Evolutionary conservation across 345 rosid genomes (phyloP).

Genomic region (Eutrema japonicum): DNA sequence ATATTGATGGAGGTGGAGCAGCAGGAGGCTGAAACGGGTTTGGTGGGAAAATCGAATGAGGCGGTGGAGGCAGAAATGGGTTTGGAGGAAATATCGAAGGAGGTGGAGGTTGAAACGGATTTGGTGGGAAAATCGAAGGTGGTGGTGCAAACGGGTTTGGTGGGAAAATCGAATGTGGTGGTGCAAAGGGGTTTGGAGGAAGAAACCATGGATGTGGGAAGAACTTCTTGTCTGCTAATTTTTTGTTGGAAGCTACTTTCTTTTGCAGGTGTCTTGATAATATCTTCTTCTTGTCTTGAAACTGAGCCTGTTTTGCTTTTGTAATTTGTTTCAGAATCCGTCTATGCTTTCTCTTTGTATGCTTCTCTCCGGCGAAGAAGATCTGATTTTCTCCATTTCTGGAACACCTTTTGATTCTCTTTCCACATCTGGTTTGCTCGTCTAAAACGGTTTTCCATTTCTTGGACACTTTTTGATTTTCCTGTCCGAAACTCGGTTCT

Average conservation of each 20-base stretch:
- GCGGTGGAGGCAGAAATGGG: slow-evolving; percentile 44
- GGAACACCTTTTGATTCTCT: slow-evolving; percentile 40
- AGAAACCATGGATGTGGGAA: slow-evolving; percentile 40
- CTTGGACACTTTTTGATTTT: slow-evolving; percentile 37
- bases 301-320: not conserved
- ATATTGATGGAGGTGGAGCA: slow-evolving; percentile 36
- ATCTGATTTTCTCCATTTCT: slow-evolving; percentile 46
- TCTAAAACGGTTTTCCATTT: slow-evolving; percentile 45
- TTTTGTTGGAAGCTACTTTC: not conserved
- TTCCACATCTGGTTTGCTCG: slow-evolving; percentile 31
- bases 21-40: slow-evolving; percentile 31
- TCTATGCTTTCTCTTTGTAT: slow-evolving; percentile 54
- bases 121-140: slow-evolving; percentile 40
- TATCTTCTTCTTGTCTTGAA: slow-evolving; percentile 24
- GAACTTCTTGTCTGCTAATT: slow-evolving; percentile 24
- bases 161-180: slow-evolving; percentile 41
- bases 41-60: slow-evolving; percentile 40
- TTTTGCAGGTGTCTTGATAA: slow-evolving; percentile 15
- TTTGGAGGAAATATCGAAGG: slow-evolving; percentile 40
- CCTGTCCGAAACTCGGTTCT: slow-evolving; percentile 44
- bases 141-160: slow-evolving; percentile 42
- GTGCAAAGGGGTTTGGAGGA: slow-evolving; percentile 41
- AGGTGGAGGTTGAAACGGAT: slow-evolving; percentile 42
- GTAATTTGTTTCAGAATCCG: slow-evolving; percentile 33
- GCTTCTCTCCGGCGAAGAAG: slow-evolving; percentile 63